Base-by-base conservation (phyloP, 2,329 filamentous ascomycete species). In the Fusarium heterosporum region DNA sequence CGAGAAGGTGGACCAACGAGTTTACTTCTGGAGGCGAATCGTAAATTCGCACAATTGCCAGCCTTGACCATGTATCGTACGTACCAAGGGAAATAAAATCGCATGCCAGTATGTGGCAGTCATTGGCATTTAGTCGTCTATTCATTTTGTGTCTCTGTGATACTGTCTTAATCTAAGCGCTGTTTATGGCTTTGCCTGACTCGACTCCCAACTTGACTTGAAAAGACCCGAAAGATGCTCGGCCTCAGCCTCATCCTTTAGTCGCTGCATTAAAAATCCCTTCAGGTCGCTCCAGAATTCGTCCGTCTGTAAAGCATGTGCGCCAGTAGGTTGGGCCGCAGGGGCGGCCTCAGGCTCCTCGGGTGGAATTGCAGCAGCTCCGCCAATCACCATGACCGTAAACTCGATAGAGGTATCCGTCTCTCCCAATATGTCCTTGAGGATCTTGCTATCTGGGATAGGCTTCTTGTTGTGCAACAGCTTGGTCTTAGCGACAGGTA, bases 401-500 rank as follows among this genome's bases (percentile, higher is more conserved):
- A 98, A 89, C 77, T 97, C 93, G 0, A 95, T 82, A 2, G 71
- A 78, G 69, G 70, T 83, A 5, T 75, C 73, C 1, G 68, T 61
- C 42, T 86, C 87, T 0, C 83, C 83, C 2, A 94, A 70, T 1
- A 96, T 75, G 58, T 97, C 94, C 56, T 87, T 87, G 8, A 97
- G 79, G 1, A 91, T 88, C 81, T 95, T 96, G 69, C 84, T 87
- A 73, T 97, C 93, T 0, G 85, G 76, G 0, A 93, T 87, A 0
- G 95, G 95, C 78, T 97, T 97, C 82, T 96, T 96, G 78, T 92
- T 92, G 75, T 90, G 87, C 64, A 99, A 81, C 11, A 99, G 80
- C 81, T 94, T 93, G 76, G 98, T 88, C 83, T 96, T 97, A 38
- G 90, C 87, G n/a, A 87, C 79, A 4, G 88, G 84, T 57, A 92